Evolutionary conservation across 495 filamentous ascomycete genomes (phyloP), one percentile per base, ranked within the genome.

Genomic region (Pyronema domesticum): DNA sequence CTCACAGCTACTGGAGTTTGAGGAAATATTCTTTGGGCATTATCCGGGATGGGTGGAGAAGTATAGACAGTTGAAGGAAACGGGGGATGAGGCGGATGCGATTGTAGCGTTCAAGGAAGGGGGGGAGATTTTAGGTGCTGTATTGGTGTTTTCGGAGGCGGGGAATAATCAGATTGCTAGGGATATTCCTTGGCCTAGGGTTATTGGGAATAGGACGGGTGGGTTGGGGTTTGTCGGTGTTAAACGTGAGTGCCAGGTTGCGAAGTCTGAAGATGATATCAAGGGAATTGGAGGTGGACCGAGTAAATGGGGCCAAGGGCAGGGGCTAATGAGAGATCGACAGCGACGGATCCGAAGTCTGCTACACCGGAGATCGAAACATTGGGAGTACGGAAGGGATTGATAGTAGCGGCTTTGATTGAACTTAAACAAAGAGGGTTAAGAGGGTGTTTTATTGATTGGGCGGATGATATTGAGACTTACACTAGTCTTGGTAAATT

Each of bases 151-250:
- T 54, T 71, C 68, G 19, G 71, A 70, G 14, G 69, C 68, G 30
- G 72, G 71, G 39, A 76, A 71, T 19, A 77, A 74, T 55, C 70
- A 71, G 13, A 70, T 73, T 19, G 71, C 71, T 8, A 71, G 70
- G 30, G 77, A 80, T 62, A 66, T 80, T 33, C 78, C 78, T 7
- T 81, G 78, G 78, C 73, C 75, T 14, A 65, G 68, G 51, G 70
- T 67, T 53, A 74, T 80, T 57, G 73, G 70, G 15, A 68, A 69
- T 36, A 72, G 76, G 56, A 70, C 79, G 49, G 78, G 78, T 14
- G 78, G 78, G 15, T 71, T 80, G 33, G 75, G 76, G 34, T 81
- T 78, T 58, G 68, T 81, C 39, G 78, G 77, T 62, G 74, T 80
- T 57, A 65, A 65, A 60, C 72, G 77, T 76, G 57, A 48, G 69